Conservation (phyloP, 371 early-diverging fungal genomes). For the Mortierella sp. region DNA sequence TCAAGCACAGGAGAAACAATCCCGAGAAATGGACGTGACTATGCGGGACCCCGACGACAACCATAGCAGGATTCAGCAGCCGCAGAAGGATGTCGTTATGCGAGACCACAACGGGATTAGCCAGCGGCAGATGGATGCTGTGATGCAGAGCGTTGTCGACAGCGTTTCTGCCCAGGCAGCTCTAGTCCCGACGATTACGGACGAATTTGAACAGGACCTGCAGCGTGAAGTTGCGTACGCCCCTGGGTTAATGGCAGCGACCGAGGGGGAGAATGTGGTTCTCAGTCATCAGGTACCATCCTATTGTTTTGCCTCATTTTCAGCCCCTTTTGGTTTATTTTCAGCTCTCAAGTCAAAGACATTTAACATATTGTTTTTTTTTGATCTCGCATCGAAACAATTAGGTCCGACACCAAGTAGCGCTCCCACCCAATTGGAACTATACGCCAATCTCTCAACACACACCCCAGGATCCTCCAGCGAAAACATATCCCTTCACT, state of each 20-base stretch:
- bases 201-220: slow-evolving; percentile 83
- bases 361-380: not conserved
- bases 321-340: too few species aligned
- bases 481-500: slow-evolving; percentile 91
- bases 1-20: not conserved
- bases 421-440: slow-evolving; percentile 87
- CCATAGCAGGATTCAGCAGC: not conserved
- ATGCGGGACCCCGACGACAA: not conserved
- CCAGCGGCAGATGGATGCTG: not conserved
- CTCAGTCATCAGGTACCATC: slow-evolving; percentile 62
- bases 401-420: slow-evolving; percentile 93
- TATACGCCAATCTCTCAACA: slow-evolving; percentile 91
- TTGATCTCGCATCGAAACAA: not conserved
- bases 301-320: too few species aligned
- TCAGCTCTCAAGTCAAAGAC: too few species aligned
- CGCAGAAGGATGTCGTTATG: slow-evolving; percentile 10
- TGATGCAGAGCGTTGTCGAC: not conserved
- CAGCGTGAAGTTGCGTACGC: slow-evolving; percentile 73
- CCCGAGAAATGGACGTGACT: not conserved
- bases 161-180: not conserved
- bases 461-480: slow-evolving; percentile 81
- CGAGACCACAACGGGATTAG: not conserved
- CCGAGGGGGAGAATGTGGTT: slow-evolving; percentile 62
- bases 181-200: slow-evolving; percentile 73
- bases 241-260: slow-evolving; percentile 69